Base-by-base conservation (phyloP, 2,329 filamentous ascomycete genomes). In the Alternaria incomplexa region DNA sequence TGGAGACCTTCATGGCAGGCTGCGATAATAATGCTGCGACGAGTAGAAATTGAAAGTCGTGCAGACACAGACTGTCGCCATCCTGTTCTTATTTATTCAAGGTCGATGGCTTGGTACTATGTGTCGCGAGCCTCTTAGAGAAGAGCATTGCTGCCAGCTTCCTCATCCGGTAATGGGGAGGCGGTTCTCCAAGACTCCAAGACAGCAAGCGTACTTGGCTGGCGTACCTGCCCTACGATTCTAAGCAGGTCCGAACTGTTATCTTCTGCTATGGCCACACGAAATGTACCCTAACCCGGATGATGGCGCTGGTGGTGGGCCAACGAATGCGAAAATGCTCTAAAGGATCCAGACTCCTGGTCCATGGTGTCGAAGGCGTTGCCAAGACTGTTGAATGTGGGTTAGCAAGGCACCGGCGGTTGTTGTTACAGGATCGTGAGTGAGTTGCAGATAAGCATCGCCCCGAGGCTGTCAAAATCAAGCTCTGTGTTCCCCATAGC, bases 1-100 rank as follows among this genome's bases (percentile, higher is more conserved):
- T 48, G 40, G 68, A 66, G 51, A 74, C 63, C 68, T 73, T 77
- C 73, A 77, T 77, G 44, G 51, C 43, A 54, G 40, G 17, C 52
- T 30, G 48, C 26, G 23, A 15, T 43, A 54, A 59, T 12, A 43
- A 54, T 52, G 45, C 36, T 46, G 45, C 43, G 30, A 60, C 36
- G 56, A 58, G 45, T 45, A 44, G 25, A 43, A 48, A 43, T 23
- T 51, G 61, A 40, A 30, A 53, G 57, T 58, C 65, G 63, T 68
- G 20, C 15, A 56, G 53, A 20, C 32, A n/a, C 32, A 51, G 23
- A 15, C 22, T 15, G 44, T 48, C 23, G 59, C 25, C 57, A 61
- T 53, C 11, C 10, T 51, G 20, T 32, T 44, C 26, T 50, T 67
- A 61, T 67, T 55, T 64, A 61, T 58, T 23, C 20, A 13, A 61